These are phyloP conservation scores for Talaromyces albobiverticillius DNA, from an alignment of 2,329 filamentous ascomycete genomes.

Conservation along the genomic window DNA sequence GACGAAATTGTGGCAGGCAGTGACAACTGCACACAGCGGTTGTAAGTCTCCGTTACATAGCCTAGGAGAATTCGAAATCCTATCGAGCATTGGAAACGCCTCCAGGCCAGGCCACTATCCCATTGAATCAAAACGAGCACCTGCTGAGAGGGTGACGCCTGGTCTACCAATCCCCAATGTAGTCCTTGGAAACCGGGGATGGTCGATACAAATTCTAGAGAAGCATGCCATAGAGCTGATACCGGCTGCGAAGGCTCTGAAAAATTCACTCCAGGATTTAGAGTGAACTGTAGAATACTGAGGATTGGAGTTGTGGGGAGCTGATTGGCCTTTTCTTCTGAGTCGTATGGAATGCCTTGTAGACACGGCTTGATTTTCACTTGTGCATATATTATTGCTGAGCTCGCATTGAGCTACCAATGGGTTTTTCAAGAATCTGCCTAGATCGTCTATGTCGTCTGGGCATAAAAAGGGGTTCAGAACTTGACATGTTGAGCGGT, in stretches of 20 bases:
- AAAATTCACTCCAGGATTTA: not conserved
- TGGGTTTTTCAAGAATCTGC: too few relatives aligned
- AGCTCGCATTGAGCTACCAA: too few relatives aligned
- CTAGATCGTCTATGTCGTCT: too few relatives aligned
- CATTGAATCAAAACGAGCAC: constrained; percentile 7
- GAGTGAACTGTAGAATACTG: constrained; percentile 8
- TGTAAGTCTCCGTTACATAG: not conserved
- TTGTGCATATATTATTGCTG: not conserved
- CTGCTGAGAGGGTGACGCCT: not conserved
- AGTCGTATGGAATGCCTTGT: not conserved
- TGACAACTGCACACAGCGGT: constrained; percentile 4
- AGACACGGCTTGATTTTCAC: not conserved
- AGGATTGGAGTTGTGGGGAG: constrained; percentile 3
- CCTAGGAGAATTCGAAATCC: constrained; percentile 6
- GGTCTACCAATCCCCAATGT: constrained; percentile 2
- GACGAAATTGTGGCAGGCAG: not conserved
- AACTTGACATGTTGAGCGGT: too few relatives aligned
- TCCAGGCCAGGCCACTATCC: constrained; percentile 1
- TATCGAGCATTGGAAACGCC: not conserved
- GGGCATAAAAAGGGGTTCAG: too few relatives aligned
- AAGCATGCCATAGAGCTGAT: not conserved
- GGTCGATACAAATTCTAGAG: constrained; percentile 1
- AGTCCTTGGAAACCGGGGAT: constrained; percentile 6
- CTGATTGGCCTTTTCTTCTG: not conserved
- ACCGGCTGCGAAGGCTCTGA: constrained; percentile 2